Evolutionary conservation across 2,329 filamentous ascomycete genomes (phyloP).

Genomic region (Penicillium sp.): DNA sequence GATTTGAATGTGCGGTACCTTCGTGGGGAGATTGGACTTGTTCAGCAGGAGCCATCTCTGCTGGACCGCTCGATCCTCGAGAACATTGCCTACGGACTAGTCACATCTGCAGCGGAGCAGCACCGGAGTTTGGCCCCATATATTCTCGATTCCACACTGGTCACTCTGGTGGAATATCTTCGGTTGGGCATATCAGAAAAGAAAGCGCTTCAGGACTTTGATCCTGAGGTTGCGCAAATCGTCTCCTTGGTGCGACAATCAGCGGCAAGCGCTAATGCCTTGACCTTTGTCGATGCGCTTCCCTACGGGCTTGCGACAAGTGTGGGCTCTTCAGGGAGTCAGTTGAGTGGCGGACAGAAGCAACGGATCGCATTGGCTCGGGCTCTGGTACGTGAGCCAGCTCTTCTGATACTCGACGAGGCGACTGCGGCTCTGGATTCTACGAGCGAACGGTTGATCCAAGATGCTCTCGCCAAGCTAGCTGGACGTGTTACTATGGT

Average conservation of each 20-base stretch:
- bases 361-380: slow-evolving; percentile 88
- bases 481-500: slow-evolving; percentile 35
- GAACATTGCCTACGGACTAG: slow-evolving; percentile 55
- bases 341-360: slow-evolving; percentile 69
- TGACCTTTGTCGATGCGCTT: slow-evolving; percentile 15
- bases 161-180: slow-evolving; percentile 28
- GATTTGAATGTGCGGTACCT: slow-evolving; percentile 39
- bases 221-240: slow-evolving; percentile 27
- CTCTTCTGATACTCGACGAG: slow-evolving; percentile 60
- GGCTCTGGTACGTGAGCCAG: slow-evolving; percentile 81
- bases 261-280: slow-evolving; percentile 11
- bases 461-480: slow-evolving; percentile 33
- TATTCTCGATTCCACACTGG: slow-evolving; percentile 29
- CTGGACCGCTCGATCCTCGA: slow-evolving; percentile 56
- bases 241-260: slow-evolving; percentile 11
- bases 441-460: slow-evolving; percentile 37
- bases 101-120: slow-evolving; percentile 33
- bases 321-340: slow-evolving; percentile 24
- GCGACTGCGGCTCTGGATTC: slow-evolving; percentile 42
- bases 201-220: slow-evolving; percentile 24
- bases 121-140: slow-evolving; percentile 28
- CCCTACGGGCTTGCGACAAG: slow-evolving; percentile 13
- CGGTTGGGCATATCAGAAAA: slow-evolving; percentile 26
- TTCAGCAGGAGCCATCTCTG: slow-evolving; percentile 56
- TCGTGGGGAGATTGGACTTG: slow-evolving; percentile 41